Evolutionary conservation across 768 basidiomycete genomes (phyloP), one percentile per base, ranked within the genome.

Genomic region (Trametes gibbosa): DNA sequence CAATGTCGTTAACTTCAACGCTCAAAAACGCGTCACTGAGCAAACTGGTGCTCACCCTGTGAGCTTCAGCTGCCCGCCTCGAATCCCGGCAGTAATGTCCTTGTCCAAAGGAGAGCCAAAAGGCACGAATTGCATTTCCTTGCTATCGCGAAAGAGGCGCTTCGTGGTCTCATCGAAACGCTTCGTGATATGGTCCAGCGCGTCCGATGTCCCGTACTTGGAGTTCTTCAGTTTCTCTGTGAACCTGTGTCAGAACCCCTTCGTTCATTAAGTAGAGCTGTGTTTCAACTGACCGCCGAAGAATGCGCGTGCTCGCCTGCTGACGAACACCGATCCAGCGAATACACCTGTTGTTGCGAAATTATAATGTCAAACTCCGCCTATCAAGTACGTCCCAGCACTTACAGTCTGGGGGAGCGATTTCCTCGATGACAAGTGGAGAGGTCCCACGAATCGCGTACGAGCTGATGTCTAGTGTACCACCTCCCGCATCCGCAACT

Each of bases 151-250:
- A 70, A 92, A 92, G 0, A 90, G 72, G 27, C 89, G 82, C 68
- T 92, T 92, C 4, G 89, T 92, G 0, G 89, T 90, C 70, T 92
- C 89, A 56, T 92, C 89, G 69, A 92, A 92, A 16, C 84, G 81
- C 63, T 85, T 84, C 5, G 89, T 86, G 66, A 92, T 89, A 65
- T 92, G 89, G 52, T 91, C 89, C 8, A 92, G 75, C 3, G 86
- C 77, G 67, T 87, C 89, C 2, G 81, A 69, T 2, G 83, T 81
- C 47, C 89, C 87, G 62, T 91, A 92, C 73, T 80, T 87, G 19
- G 89, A 90, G 63, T 75, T 77, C 65, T 79, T 84, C 58, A 92
- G 81, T 71, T 90, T 91, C 58, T 84, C 89, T 91, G 69, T 24
- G 42, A n/a, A 52, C 25, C 14, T 24, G 56, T 56, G 63, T 56